Evolutionary conservation across 2,329 filamentous ascomycete genomes (phyloP), one percentile per base, ranked within the genome.

Genomic region (Claviceps africana): DNA sequence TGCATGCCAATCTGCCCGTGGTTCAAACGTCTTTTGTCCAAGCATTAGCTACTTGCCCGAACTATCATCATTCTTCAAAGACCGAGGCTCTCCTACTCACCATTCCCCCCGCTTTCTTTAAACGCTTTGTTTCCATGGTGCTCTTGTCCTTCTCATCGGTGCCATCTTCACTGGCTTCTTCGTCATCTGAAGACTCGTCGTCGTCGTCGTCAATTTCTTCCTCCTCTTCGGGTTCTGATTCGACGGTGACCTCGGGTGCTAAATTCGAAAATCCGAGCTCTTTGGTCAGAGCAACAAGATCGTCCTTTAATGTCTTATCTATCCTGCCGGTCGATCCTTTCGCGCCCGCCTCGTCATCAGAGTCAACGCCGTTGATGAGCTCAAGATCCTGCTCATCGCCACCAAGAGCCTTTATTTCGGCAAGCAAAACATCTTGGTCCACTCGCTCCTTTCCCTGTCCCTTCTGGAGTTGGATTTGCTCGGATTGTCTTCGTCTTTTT

Each of bases 361-460:
- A 73, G 35, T 70, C 67, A 13, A 71, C 67, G 54, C 76, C 78
- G 43, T 73, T 76, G 51, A 85, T 74, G 35, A 85, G 72, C 37
- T 79, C 76, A 44, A 83, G 63, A 56, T 85, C 82, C 43, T 79
- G 72, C 63, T 85, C 78, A 51, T 83, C 79, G 15, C 82, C 82
- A 3, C 81, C 82, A 1, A 86, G 69, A 15, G 78, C 79, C 56
- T 74, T 71, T 55, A 85, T 85, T 60, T 85, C 82, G 52, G 79
- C 74, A 8, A 85, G 67, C 4, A 85, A 67, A 13, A 65, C 62
- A 33, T 69, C 67, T n/a, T 64, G 58, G 22, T 64, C 64, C 25
- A 64, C 60, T 11, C 62, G 58, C 17, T 46, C 33, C 37, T 55
- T 52, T 30, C 59, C 58, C 57, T 55, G 51, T 25, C 58, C 58